A percentile compares a stretch with the other conserved stretches of the same genome.
phyloP scores from a whole-genome alignment of 495 filamentous ascomycete genomes.

The Chaetomidium leptoderma region DNA sequence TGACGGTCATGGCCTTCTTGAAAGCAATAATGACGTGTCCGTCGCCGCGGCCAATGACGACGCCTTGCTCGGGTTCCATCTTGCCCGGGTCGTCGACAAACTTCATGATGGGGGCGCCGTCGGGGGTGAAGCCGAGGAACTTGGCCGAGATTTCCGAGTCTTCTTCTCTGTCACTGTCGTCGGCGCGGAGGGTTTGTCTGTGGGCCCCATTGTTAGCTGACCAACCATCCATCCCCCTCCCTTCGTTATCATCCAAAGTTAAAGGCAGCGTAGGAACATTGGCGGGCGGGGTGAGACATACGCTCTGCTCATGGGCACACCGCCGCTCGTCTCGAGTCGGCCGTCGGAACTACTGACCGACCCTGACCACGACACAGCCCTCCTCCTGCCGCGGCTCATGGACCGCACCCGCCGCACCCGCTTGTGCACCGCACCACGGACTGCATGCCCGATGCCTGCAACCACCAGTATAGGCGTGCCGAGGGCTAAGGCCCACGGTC shows the following conservation, averaged over 20 bases:
- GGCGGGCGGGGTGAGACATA: conserved; percentile 13
- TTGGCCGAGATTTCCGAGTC: conserved; percentile 23
- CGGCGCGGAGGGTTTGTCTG: conserved; percentile 28
- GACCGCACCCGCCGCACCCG: conserved; percentile 25
- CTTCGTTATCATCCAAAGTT: too few species aligned
- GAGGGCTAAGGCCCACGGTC: conserved; percentile 45
- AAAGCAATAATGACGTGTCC: conserved; percentile 30
- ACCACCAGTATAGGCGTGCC: conserved; percentile 50
- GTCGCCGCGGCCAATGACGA: conserved; percentile 23
- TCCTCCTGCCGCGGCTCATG: conserved; percentile 13
- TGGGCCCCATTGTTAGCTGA: not conserved
- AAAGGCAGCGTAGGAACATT: too few species aligned
- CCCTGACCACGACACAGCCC: conserved; percentile 18
- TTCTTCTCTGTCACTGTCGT: conserved; percentile 29
- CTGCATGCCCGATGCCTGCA: conserved; percentile 39
- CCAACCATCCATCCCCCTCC: not conserved
- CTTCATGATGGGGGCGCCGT: conserved; percentile 27
- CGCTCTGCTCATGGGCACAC: conserved; percentile 31
- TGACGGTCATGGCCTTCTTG: conserved; percentile 23
- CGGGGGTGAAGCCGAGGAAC: conserved; percentile 36
- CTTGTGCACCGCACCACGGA: conserved; percentile 35
- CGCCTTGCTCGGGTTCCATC: conserved; percentile 21
- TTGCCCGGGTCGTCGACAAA: conserved; percentile 27
- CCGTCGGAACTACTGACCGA: conserved; percentile 10
- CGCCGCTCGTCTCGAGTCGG: conserved; percentile 17